Percentiles rank a stretch among this genome's conserved stretches.
phyloP scores from a whole-genome alignment of 2,329 filamentous ascomycete genomes.

The Epichloe aotearoae region DNA sequence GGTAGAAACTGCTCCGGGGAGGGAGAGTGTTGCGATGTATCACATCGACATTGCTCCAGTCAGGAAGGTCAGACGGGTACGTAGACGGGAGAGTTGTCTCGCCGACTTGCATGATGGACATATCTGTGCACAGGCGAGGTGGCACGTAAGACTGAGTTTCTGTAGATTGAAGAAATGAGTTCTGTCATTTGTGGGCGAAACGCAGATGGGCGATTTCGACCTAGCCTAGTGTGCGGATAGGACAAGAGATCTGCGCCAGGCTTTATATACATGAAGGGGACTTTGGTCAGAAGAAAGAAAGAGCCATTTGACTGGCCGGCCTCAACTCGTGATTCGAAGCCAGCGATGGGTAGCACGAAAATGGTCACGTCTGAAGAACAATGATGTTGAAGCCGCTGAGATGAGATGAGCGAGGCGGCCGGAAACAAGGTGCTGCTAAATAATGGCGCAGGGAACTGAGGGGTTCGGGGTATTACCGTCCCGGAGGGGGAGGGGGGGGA shows the following conservation, averaged over 20 bases:
- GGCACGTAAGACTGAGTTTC: neutral
- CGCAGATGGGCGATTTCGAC: no score
- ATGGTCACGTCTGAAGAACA: neutral
- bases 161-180: neutral
- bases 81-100: neutral
- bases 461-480: neutral
- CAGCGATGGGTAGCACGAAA: neutral
- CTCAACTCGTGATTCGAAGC: neutral
- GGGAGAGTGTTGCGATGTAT: constrained; percentile 47
- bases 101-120: neutral
- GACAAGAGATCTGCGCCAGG: neutral
- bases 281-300: neutral
- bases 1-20: constrained; percentile 40
- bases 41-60: constrained; percentile 48
- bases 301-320: neutral
- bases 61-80: constrained; percentile 21
- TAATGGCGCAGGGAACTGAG: no score
- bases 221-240: neutral
- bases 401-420: neutral
- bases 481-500: no score
- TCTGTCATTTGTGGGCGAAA: no score
- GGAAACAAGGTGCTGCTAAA: neutral
- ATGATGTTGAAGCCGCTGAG: neutral
- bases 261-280: neutral
- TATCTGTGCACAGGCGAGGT: neutral